phyloP scores from a whole-genome alignment of 768 basidiomycete species.

The Exsudoporus frostii region DNA sequence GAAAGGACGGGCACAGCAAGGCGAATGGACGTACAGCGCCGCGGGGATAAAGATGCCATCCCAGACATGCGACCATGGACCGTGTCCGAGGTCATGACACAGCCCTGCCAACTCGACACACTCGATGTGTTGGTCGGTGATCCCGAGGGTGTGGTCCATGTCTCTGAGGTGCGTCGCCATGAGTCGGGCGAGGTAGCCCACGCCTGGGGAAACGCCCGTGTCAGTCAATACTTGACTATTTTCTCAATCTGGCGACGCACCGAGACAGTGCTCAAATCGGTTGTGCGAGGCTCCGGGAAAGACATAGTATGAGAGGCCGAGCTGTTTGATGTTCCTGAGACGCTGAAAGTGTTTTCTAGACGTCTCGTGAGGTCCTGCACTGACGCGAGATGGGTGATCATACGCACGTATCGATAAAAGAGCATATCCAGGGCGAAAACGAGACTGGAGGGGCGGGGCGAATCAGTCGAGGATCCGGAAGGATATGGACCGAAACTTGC shows the following conservation, averaged over 20 bases:
- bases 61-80: conserved; percentile 86
- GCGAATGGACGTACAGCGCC: conserved; percentile 48
- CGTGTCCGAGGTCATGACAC: conserved; percentile 84
- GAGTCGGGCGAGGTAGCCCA: conserved; percentile 67
- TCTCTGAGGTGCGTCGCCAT: conserved; percentile 55
- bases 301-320: conserved; percentile 72
- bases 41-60: conserved; percentile 68
- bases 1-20: no score
- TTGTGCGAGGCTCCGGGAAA: conserved; percentile 80
- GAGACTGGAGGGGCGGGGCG: conserved; percentile 5
- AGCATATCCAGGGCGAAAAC: conserved; percentile 39
- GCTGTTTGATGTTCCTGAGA: conserved; percentile 72
- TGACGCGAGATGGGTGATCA: not conserved
- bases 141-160: conserved; percentile 58
- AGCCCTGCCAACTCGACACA: conserved; percentile 80
- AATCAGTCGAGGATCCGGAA: not conserved
- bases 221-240: not conserved
- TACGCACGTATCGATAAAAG: conserved; percentile 66
- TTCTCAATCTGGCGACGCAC: conserved; percentile 32
- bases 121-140: conserved; percentile 67
- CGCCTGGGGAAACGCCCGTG: conserved; percentile 43
- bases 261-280: conserved; percentile 82
- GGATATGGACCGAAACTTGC: conserved; percentile 22
- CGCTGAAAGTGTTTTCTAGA: conserved; percentile 73
- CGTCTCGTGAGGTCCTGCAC: not conserved